Evolutionary conservation across 805 yeast species (phyloP).

Genomic region (Ogataea parapolymorpha): DNA sequence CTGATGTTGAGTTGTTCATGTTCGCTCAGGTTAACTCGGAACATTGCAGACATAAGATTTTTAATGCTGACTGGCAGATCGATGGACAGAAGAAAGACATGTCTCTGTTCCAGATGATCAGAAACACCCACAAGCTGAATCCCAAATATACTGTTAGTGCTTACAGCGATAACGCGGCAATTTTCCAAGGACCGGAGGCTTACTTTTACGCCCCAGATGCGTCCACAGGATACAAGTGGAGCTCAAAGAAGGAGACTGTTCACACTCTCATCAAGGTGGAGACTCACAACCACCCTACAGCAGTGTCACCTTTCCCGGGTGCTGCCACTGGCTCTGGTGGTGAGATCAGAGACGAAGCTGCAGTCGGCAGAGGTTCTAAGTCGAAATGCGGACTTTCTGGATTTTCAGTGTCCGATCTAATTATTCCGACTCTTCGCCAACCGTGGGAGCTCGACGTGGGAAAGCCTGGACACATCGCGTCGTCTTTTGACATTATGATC

Average conservation of each 20-base stretch:
- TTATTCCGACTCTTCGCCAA: conserved; percentile 79
- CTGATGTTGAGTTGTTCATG: conserved; percentile 97
- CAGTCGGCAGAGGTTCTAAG: conserved; percentile 97
- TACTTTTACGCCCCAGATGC: conserved; percentile 77
- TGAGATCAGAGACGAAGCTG: conserved; percentile 99
- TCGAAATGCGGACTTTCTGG: conserved; percentile 96
- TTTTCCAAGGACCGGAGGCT: conserved; percentile 79
- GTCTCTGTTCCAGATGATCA: conserved; percentile 89
- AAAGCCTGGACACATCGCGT: conserved; percentile 88
- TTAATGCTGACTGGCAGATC: conserved; percentile 97
- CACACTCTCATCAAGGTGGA: conserved; percentile 94
- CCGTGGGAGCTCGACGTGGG: conserved; percentile 96
- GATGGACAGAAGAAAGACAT: conserved; percentile 73
- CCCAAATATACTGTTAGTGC: conserved; percentile 89
- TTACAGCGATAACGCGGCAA: conserved; percentile 97
- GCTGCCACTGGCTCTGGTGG: conserved; percentile 99
- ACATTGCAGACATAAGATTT: conserved; percentile 98
- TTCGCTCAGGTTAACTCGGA: conserved; percentile 99
- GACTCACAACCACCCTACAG: conserved; percentile 99
- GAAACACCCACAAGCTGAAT: conserved; percentile 81
- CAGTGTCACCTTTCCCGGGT: conserved; percentile 98
- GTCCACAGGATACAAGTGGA: conserved; percentile 63
- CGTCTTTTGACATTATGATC: conserved; percentile 89
- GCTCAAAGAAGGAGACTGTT: conserved; percentile 68
- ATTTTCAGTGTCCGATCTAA: conserved; percentile 84